Base-by-base conservation (phyloP, 2,329 filamentous ascomycete species). In the Myriosclerotinia scirpicola region DNA sequence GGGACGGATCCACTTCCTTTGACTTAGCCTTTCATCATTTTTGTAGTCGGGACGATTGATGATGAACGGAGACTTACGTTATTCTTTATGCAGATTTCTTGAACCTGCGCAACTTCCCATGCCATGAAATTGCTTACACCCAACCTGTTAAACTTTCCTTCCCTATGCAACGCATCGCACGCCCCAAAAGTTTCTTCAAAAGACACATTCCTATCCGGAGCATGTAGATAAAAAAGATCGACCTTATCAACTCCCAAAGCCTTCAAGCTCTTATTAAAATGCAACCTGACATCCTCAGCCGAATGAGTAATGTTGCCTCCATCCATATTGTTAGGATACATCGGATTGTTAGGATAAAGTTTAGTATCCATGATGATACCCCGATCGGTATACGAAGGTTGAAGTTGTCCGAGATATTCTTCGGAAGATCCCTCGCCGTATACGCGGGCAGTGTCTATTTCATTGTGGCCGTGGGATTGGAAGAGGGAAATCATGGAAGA, bases 361-460 rank as follows among this genome's bases (percentile, higher is more conserved):
- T 90, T 90, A 0, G 87, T 90, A 14, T 86, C 88, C 66, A 89
- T 76, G 5, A 82, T 83, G 59, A 90, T 77, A 2, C 86, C 87
- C 22, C 87, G 84, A 65, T 87, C 82, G 50, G 87, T 82, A 85
- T 86, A 90, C 8, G 62, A n/a, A 5, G 62, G 53, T 40, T 82
- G 81, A 0, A 86, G 85, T 79, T 72, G 65, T 11, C 81, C 80
- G 5, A 87, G 87, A 76, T 84, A 89, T 22, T 81, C 83, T 75
- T 92, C 90, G 63, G 90, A 87, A 61, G 83, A 80, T 59, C 89
- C 88, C 40, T 79, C 82, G 54, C 88, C 81, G 70, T 92, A 92
- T 4, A 82, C 76, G 17, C 88, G 83, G 0, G 89, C 88, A 0
- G 88, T 91, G 75, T 92, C 89, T 62, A 92, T 76, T 73, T 92